These are phyloP conservation scores for Mimosa bimucronata DNA, from an alignment of 306 rosid species.

Conservation along the genomic window DNA sequence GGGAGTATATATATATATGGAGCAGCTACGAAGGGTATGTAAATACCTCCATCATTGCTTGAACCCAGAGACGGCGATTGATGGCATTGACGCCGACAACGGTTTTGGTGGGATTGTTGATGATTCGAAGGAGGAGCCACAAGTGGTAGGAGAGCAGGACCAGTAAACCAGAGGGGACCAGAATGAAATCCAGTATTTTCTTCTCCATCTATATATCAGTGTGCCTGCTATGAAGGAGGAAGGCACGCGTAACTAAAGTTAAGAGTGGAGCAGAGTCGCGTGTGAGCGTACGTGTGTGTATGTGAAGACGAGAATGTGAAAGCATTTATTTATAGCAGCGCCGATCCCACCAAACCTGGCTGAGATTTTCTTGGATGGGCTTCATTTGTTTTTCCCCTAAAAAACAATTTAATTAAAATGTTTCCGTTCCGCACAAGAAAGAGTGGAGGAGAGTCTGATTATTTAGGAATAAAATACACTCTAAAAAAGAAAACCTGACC, in stretches of 20 bases:
- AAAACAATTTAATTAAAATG: no score
- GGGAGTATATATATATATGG: no score
- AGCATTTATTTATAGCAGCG: not conserved
- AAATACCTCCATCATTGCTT: slow-evolving; percentile 89
- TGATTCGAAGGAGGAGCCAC: slow-evolving; percentile 68
- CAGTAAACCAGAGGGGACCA: slow-evolving; percentile 68
- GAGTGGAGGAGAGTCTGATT: no score
- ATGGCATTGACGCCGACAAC: slow-evolving; percentile 79
- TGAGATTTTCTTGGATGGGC: not conserved
- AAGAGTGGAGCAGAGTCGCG: slow-evolving; percentile 10
- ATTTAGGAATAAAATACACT: no score
- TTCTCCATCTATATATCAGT: slow-evolving; percentile 68
- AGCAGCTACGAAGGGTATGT: no score
- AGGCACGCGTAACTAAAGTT: no score
- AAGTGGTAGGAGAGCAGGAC: slow-evolving; percentile 68
- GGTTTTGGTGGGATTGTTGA: slow-evolving; percentile 67
- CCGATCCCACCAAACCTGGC: not conserved
- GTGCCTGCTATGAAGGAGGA: not conserved
- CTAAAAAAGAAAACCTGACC: no score
- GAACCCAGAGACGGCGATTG: slow-evolving; percentile 89
- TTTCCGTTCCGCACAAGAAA: no score
- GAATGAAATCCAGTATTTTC: slow-evolving; percentile 50
- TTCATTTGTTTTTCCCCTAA: not conserved
- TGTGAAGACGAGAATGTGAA: slow-evolving; percentile 21
- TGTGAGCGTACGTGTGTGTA: slow-evolving; percentile 39